Evolutionary conservation across 140 eudicot species (phyloP).

Genomic region (Cichorium intybus): DNA sequence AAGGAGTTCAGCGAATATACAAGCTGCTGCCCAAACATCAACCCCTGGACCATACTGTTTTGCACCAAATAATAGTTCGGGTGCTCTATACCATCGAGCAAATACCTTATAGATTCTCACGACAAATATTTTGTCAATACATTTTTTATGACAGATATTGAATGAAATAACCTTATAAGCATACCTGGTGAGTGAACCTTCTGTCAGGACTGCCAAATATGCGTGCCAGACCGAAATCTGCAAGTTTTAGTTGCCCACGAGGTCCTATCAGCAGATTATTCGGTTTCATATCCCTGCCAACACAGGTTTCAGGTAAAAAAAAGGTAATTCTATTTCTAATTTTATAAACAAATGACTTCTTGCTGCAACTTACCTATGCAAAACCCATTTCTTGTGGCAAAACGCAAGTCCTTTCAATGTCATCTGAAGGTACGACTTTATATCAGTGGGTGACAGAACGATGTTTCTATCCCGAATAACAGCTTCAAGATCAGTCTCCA

Average conservation of each 20-base stretch:
- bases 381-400: slow-evolving; percentile 96
- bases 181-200: slow-evolving; percentile 96
- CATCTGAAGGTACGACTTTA: slow-evolving; percentile 92
- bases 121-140: no score
- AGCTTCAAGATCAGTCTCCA: slow-evolving; percentile 99
- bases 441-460: slow-evolving; percentile 86
- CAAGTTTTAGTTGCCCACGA: slow-evolving; percentile 86
- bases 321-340: not conserved
- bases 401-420: slow-evolving; percentile 88
- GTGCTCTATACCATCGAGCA: slow-evolving; percentile 99
- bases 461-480: slow-evolving; percentile 92
- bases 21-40: slow-evolving; percentile 99
- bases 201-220: slow-evolving; percentile 95
- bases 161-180: no score
- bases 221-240: slow-evolving; percentile 95
- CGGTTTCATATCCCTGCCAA: slow-evolving; percentile 95
- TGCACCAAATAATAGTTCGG: slow-evolving; percentile 93
- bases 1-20: slow-evolving; percentile 93
- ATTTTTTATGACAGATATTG: no score
- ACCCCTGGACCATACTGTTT: slow-evolving; percentile 97
- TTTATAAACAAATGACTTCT: no score
- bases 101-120: slow-evolving; percentile 88
- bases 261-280: slow-evolving; percentile 91
- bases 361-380: slow-evolving; percentile 63
- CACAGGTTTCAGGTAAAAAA: slow-evolving; percentile 7